These are phyloP conservation scores for Mollisiaceae sp. DNA, from an alignment of 2,329 filamentous ascomycete species.

Conservation along the genomic window DNA sequence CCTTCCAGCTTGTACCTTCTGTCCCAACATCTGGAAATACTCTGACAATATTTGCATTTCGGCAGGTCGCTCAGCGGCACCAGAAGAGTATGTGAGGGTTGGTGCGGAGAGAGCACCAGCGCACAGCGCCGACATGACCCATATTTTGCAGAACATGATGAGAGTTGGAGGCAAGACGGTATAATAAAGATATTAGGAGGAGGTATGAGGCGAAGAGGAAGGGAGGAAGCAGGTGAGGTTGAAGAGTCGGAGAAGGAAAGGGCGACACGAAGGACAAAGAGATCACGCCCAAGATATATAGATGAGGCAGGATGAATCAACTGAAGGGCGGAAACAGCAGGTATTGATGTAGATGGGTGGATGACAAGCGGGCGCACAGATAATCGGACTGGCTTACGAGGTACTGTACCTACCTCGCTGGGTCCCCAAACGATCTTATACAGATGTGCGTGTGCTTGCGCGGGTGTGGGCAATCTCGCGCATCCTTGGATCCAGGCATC, in stretches of 20 bases:
- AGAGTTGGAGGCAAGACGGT: constrained; percentile 22
- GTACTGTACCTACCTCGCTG: constrained; percentile 5
- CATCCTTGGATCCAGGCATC: constrained; percentile 14
- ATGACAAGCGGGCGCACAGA: constrained; percentile 11
- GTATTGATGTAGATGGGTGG: constrained; percentile 11
- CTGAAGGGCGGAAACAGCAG: constrained; percentile 11
- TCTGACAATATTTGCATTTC: constrained; percentile 53
- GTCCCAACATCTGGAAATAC: constrained; percentile 65
- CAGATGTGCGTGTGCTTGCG: constrained; percentile 11
- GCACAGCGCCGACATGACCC: constrained; percentile 54
- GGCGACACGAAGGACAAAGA: constrained; percentile 10
- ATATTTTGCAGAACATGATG: constrained; percentile 56
- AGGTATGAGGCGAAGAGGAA: constrained; percentile 17
- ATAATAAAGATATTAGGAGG: constrained; percentile 17
- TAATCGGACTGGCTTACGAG: constrained; percentile 23
- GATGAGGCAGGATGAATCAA: constrained; percentile 15
- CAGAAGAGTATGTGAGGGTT: constrained; percentile 32
- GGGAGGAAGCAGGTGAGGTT: constrained; percentile 14
- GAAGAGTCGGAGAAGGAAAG: constrained; percentile 21
- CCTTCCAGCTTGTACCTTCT: constrained; percentile 57
- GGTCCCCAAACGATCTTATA: constrained; percentile 36
- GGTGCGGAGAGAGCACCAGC: constrained; percentile 48
- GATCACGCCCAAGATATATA: constrained; percentile 17
- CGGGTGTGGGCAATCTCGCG: constrained; percentile 13
- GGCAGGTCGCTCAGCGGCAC: constrained; percentile 29